These are phyloP conservation scores for Sesbania bispinosa DNA, from an alignment of 306 rosid species.

Conservation along the genomic window DNA sequence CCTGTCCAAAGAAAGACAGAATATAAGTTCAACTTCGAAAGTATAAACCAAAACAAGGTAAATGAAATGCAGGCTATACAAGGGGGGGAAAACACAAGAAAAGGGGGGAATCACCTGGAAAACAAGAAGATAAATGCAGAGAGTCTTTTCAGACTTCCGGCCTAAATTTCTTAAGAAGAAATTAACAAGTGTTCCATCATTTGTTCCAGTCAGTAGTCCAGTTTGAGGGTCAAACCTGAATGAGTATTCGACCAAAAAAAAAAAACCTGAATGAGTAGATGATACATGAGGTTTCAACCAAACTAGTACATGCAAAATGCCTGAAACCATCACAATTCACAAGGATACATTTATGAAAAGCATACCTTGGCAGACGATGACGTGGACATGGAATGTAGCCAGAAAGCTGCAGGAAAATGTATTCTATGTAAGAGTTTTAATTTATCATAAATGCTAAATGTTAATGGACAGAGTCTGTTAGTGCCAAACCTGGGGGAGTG, in stretches of 20 bases:
- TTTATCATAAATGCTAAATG: neutral
- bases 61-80: no score
- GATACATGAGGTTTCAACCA: slow-evolving; percentile 11
- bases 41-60: neutral
- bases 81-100: no score
- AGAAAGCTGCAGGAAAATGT: slow-evolving; percentile 56
- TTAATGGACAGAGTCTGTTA: neutral
- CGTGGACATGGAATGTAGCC: slow-evolving; percentile 94
- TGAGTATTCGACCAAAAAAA: no score
- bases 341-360: neutral
- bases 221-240: slow-evolving; percentile 85
- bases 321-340: slow-evolving; percentile 7
- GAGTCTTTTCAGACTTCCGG: slow-evolving; percentile 66
- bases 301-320: slow-evolving; percentile 3
- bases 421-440: slow-evolving; percentile 18
- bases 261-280: no score
- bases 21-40: neutral
- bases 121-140: slow-evolving; percentile 81
- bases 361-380: slow-evolving; percentile 88
- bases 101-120: slow-evolving; percentile 94
- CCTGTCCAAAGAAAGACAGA: slow-evolving; percentile 44
- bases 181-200: slow-evolving; percentile 98
- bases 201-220: slow-evolving; percentile 87
- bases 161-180: slow-evolving; percentile 76
- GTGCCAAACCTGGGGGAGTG: slow-evolving; percentile 87